Evolutionary conservation across 257 asterid species (phyloP), one percentile per base, ranked within the genome.

Genomic region (Solanum phureja): DNA sequence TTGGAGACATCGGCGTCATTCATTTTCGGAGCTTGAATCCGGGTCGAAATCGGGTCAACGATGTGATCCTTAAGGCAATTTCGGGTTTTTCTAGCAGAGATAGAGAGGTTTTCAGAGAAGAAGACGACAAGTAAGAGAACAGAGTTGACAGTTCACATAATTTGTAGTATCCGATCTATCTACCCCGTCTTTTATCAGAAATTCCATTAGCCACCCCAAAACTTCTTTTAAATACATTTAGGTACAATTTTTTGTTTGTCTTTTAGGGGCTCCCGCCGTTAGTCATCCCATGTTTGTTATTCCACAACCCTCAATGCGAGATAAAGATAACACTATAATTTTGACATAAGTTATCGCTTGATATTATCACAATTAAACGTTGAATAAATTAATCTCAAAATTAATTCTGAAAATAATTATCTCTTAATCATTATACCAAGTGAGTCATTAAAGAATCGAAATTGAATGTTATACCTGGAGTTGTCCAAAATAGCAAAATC

Each of bases 1-100:
- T 93, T 95, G 33, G 98, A 95, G 44, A 97, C 99, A 92, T 97
- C 98, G 83, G 95, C 91, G 91, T 97, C 99, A 90, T 97, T 95
- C 99, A 97, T 97, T 19, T 81, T 93, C 52, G 90, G 90, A 89
- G 86, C 82, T 89, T 88, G 86, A 16, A 23, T 79, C 19, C 34
- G 11, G 86, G 33, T 82, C 19, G 1, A 29, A 49, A 3, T 81
- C 86, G 69, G 86, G 86, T 82, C 69, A 82, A 82, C 86, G 44
- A 29, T 1, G 33, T 8, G 83, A 37, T 75, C 83, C 56, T 37
- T 21, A 16, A 46, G 27, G 10, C 12, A 46, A 81, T 44, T 46
- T 49, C 68, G 11, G 21, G 5, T 13, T 0, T n/a, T 76, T 38
- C 2, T 81, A 4, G 13, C 42, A 81, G 85, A 81, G 85, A 69